A percentile compares a stretch with the other conserved stretches of the same genome.
Evolutionary conservation across 2,329 filamentous ascomycete species (phyloP).

Genomic region (Xylaria sp.): DNA sequence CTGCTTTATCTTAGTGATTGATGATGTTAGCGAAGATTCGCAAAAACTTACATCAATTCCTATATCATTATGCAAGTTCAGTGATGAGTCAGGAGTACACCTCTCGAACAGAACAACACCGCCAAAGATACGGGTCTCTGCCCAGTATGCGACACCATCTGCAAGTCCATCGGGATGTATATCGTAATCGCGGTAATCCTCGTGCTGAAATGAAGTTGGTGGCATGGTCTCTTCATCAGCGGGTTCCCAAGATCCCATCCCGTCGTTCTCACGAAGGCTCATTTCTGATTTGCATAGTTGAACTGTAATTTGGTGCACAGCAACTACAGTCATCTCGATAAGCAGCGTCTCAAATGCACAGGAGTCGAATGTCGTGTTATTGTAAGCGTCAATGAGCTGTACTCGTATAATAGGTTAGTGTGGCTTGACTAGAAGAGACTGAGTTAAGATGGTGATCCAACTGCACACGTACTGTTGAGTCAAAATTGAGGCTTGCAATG

Average conservation of each 20-base stretch:
- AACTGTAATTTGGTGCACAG: not conserved
- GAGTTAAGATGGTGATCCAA: not conserved
- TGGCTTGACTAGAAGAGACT: not conserved
- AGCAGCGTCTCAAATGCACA: not conserved
- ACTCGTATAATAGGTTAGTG: not conserved
- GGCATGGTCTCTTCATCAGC: not conserved
- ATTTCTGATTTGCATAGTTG: not conserved
- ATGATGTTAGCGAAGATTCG: not conserved
- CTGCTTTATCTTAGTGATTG: not conserved
- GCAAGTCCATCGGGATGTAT: conserved; percentile 44
- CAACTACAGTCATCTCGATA: not conserved
- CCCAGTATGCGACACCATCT: conserved; percentile 47
- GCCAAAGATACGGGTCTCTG: conserved; percentile 44
- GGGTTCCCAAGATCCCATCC: not conserved
- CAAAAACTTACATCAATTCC: not conserved
- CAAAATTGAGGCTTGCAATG: not conserved
- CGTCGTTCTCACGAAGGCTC: not conserved
- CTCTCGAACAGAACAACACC: conserved; percentile 48
- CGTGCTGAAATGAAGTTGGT: not conserved
- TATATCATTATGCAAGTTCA: not conserved
- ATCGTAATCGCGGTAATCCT: conserved; percentile 12
- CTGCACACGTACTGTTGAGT: not conserved
- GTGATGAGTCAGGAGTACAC: conserved; percentile 13
- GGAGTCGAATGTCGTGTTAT: not conserved
- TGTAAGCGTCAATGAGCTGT: not conserved